Conservation (phyloP, 169 alveolate genomes). For the Eimeria necatrix region DNA sequence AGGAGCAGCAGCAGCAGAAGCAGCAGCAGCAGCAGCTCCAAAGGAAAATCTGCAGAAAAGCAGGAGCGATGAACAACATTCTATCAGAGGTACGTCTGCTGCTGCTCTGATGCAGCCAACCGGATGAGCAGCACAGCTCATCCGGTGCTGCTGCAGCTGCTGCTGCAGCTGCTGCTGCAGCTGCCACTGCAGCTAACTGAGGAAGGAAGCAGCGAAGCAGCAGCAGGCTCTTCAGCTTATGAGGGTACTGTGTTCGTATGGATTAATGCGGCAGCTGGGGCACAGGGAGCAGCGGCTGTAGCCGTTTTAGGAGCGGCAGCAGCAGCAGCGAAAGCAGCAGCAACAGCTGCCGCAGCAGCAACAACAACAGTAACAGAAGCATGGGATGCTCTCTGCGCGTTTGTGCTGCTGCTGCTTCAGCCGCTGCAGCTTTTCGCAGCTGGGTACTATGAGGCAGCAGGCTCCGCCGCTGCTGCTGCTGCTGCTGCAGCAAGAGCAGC, state of each 20-base stretch:
- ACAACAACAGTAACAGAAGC: not conserved
- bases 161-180: not conserved
- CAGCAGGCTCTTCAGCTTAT: no score
- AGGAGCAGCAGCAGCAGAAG: not conserved
- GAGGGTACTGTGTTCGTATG: no score
- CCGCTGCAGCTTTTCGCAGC: conserved; percentile 24
- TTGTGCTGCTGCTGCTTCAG: conserved; percentile 19
- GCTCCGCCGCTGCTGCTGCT: not conserved
- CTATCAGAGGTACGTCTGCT: not conserved
- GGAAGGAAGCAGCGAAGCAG: no score
- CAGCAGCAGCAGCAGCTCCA: not conserved
- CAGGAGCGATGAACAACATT: not conserved
- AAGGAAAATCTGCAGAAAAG: not conserved
- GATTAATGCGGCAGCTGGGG: no score
- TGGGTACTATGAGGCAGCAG: not conserved
- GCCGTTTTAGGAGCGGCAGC: no score
- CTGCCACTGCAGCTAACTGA: not conserved
- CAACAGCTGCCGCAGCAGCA: not conserved
- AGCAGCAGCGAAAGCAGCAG: not conserved
- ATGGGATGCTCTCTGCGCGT: not conserved
- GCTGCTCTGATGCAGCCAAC: not conserved
- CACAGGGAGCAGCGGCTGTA: no score
- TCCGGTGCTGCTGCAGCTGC: not conserved
- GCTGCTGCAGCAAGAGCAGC: not conserved
- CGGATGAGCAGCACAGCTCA: not conserved